Evolutionary conservation across 257 asterid species (phyloP).

Genomic region (Przewalskia tangutica): DNA sequence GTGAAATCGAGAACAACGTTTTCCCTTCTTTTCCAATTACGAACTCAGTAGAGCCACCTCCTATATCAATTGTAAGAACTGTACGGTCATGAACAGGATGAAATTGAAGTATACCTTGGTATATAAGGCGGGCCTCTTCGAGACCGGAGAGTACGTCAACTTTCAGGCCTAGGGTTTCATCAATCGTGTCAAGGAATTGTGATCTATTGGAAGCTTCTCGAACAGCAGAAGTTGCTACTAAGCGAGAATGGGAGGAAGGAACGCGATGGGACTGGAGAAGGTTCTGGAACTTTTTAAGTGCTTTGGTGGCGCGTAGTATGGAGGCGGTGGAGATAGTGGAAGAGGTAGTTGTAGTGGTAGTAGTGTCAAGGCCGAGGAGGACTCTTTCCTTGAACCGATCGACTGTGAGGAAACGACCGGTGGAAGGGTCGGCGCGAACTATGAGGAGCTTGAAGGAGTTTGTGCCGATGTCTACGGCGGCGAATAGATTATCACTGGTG

Average conservation of each 20-base stretch:
- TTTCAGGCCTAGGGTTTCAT: constrained; percentile 28
- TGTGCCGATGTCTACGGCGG: constrained; percentile 46
- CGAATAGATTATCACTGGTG: constrained; percentile 19
- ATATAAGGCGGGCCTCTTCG: constrained; percentile 74
- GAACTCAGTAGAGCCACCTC: constrained; percentile 61
- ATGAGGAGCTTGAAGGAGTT: constrained; percentile 55
- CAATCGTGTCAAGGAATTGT: constrained; percentile 26
- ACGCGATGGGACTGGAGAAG: constrained; percentile 27
- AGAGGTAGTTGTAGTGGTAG: constrained; percentile 3
- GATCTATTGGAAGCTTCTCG: constrained; percentile 71
- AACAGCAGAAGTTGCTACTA: constrained; percentile 85
- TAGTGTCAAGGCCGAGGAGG: constrained; percentile 56
- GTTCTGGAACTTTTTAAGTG: constrained; percentile 38
- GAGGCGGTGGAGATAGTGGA: constrained; percentile 33
- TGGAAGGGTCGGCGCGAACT: constrained; percentile 37
- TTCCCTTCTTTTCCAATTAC: constrained; percentile 44
- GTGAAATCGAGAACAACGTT: constrained; percentile 38
- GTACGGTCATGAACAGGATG: constrained; percentile 35
- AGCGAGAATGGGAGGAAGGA: constrained; percentile 40
- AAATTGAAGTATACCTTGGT: constrained; percentile 66
- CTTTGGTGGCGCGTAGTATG: constrained; percentile 36
- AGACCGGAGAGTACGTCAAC: constrained; percentile 53
- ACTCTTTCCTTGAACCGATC: constrained; percentile 57
- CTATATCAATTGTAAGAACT: constrained; percentile 29
- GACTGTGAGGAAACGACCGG: constrained; percentile 52